Base-by-base conservation (phyloP, 306 rosid species). In the Bauhinia variegata region DNA sequence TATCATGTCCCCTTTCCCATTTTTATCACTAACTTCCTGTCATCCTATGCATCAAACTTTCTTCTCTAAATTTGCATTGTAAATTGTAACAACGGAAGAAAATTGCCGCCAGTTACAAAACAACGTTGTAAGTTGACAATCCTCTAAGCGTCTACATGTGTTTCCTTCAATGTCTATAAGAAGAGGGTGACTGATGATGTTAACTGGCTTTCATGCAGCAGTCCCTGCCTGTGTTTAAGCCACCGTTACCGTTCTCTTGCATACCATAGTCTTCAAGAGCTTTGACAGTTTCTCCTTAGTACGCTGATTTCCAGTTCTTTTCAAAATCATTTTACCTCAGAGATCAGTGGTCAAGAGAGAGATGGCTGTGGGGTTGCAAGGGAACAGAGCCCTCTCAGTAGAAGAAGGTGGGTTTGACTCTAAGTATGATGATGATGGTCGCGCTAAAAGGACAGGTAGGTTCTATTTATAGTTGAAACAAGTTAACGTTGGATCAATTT, bases 361-460 rank as follows among this genome's bases (percentile, higher is more conserved):
- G 41, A 36, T 36, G 41, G 41, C 7, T 0, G 7, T 4, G 41
- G 50, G 44, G 54, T 19, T n/a, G 54, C 38, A 43, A 17, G 1
- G 54, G 18, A 46, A 14, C 11, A 8, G 7, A 44, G 14, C 39
- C 68, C 30, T 44, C 15, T 18, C 41, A 1, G 5, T 43, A 6
- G 65, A 68, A 15, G 16, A 60, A 43, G 65, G 36, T 11, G 52
- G 11, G 5, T 32, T 3, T 31, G 13, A 47, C 56, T 46, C 71
- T 18, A 75, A 76, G 57, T 17, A 41, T 31, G 87, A 83, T 39
- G 87, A 83, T 13, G 87, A 83, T 23, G 84, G 84, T 39, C 61
- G 7, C 33, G 0, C 18, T 30, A 76, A 79, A 69, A 49, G 87
- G 8, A 79, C 70, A 64, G 87, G 87, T 80, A 66, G 17, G 8